Evolutionary conservation across 805 yeast genomes (phyloP).

Genomic region (Candida golubevii): DNA sequence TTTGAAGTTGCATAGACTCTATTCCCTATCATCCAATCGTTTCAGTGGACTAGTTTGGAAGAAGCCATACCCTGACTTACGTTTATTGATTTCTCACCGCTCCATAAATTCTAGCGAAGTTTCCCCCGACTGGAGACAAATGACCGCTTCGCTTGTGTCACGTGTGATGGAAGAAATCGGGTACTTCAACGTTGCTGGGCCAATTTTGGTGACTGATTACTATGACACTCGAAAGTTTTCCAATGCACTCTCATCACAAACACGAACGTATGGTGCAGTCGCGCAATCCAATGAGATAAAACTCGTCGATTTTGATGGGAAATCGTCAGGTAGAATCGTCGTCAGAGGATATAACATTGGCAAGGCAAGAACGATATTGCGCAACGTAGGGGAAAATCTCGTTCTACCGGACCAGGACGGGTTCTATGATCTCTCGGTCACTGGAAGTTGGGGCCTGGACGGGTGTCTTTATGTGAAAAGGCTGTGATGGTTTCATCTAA

Average conservation of each 20-base stretch:
- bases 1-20: slow-evolving; percentile 32
- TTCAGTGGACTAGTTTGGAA: slow-evolving; percentile 27
- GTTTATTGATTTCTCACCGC: slow-evolving; percentile 41
- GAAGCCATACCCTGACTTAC: slow-evolving; percentile 21
- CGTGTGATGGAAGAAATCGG: slow-evolving; percentile 51
- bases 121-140: slow-evolving; percentile 31
- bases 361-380: slow-evolving; percentile 29
- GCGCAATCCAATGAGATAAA: slow-evolving; percentile 60
- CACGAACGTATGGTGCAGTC: slow-evolving; percentile 43
- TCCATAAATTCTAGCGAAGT: slow-evolving; percentile 17
- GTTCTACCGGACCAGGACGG: slow-evolving; percentile 24
- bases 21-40: slow-evolving; percentile 47
- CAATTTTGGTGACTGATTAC: slow-evolving; percentile 54
- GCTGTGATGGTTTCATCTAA: no score
- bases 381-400: slow-evolving; percentile 10
- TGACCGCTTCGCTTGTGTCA: slow-evolving; percentile 45
- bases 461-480: slow-evolving; percentile 58
- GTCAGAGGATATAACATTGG: slow-evolving; percentile 68
- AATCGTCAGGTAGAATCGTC: slow-evolving; percentile 45
- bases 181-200: slow-evolving; percentile 48
- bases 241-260: background rate
- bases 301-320: slow-evolving; percentile 30
- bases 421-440: slow-evolving; percentile 42
- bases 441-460: slow-evolving; percentile 63
- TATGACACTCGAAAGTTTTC: slow-evolving; percentile 55